These are phyloP conservation scores for Aspergillus baeticus DNA, from an alignment of 495 filamentous ascomycete genomes.

Conservation along the genomic window DNA sequence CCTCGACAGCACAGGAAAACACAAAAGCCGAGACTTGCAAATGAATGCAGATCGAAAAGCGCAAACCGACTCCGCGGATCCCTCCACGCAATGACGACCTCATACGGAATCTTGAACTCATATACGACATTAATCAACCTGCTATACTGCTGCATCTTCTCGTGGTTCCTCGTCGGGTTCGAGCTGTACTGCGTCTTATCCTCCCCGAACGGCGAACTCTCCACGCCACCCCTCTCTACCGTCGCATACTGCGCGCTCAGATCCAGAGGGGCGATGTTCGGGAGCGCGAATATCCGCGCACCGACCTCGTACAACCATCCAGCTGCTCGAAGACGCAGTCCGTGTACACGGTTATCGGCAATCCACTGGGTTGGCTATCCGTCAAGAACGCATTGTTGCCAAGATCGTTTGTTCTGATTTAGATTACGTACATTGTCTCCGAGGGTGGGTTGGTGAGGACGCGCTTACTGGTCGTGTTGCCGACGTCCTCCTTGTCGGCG, in stretches of 20 bases:
- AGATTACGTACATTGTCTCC: constrained; percentile 67
- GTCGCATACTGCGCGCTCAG: constrained; percentile 58
- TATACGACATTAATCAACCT: constrained; percentile 23
- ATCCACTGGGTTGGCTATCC: constrained; percentile 54
- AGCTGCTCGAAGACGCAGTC: constrained; percentile 61
- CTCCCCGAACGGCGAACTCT: constrained; percentile 55
- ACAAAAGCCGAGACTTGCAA: constrained; percentile 31
- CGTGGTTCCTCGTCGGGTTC: constrained; percentile 54
- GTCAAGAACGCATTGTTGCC: constrained; percentile 58
- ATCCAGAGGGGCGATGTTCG: constrained; percentile 63
- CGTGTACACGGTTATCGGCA: constrained; percentile 57
- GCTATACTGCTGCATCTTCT: constrained; percentile 60
- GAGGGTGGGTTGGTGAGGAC: constrained; percentile 47
- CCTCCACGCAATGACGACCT: constrained; percentile 46
- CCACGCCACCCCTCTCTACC: constrained; percentile 45
- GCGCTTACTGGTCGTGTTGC: constrained; percentile 37
- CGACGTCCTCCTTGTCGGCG: constrained; percentile 48
- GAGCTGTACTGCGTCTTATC: constrained; percentile 40
- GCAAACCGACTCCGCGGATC: constrained; percentile 60
- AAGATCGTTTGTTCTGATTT: constrained; percentile 78
- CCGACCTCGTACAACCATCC: constrained; percentile 59
- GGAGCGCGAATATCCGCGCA: constrained; percentile 63
- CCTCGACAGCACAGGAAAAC: too few species aligned
- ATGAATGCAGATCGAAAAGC: constrained; percentile 58
- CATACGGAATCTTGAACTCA: constrained; percentile 58